phyloP scores from a whole-genome alignment of 345 rosid species.

The Streptanthus diversifolius region DNA sequence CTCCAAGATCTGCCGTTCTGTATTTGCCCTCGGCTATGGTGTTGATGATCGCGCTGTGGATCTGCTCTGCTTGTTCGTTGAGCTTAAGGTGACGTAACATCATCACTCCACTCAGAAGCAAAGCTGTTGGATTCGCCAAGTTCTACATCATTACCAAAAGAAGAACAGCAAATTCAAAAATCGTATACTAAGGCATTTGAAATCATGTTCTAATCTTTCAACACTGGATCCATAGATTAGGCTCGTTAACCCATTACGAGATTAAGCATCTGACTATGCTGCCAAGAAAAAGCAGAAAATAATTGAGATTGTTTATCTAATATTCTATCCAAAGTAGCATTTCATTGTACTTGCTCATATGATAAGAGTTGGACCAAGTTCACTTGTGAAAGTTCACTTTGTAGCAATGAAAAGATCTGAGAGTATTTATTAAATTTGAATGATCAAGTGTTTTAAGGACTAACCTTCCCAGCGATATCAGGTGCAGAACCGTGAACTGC shows the following conservation, averaged over 20 bases:
- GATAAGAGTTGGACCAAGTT: neutral
- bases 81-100: constrained; percentile 87
- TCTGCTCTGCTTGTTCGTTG: constrained; percentile 75
- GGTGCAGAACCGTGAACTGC: constrained; percentile 99
- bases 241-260: too few relatives aligned
- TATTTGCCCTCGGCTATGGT: constrained; percentile 88
- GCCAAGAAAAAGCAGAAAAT: too few relatives aligned
- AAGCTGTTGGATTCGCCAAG: constrained; percentile 97
- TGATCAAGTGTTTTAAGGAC: constrained; percentile 19
- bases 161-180: neutral
- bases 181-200: neutral
- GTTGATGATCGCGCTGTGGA: constrained; percentile 71
- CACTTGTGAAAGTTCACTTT: neutral
- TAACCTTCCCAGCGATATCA: constrained; percentile 97
- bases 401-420: neutral
- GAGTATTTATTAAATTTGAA: neutral
- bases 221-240: too few relatives aligned
- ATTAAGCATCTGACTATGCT: neutral
- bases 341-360: too few relatives aligned
- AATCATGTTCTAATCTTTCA: too few relatives aligned
- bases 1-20: constrained; percentile 96
- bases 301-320: too few relatives aligned
- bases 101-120: constrained; percentile 71
- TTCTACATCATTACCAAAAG: constrained; percentile 38
- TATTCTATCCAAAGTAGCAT: too few relatives aligned